A percentile compares a stretch with the other conserved stretches of the same genome.
These are phyloP conservation scores for Debaryomyces nepalensis DNA, from an alignment of 1,139 yeast genomes.

Conservation along the genomic window DNA sequence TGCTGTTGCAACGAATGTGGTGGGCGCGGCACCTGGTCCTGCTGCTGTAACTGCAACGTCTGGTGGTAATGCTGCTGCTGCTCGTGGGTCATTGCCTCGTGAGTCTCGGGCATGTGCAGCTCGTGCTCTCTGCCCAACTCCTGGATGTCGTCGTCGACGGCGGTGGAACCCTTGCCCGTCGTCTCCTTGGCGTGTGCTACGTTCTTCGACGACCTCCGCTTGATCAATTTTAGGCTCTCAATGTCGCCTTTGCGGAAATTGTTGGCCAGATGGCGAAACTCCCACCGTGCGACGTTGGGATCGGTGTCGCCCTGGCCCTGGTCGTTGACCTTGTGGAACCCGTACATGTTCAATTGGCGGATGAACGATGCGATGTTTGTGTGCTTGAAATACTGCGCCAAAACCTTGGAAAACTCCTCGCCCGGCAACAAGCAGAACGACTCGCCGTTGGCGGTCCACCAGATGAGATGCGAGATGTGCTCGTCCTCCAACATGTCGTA, in stretches of 20 bases:
- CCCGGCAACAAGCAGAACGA: constrained; percentile 50
- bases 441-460: constrained; percentile 47
- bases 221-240: constrained; percentile 59
- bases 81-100: neutral
- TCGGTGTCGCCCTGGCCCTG: constrained; percentile 32
- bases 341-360: constrained; percentile 79
- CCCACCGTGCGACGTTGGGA: constrained; percentile 49
- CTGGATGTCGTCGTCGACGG: constrained; percentile 1
- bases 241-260: constrained; percentile 69
- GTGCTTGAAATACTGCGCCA: constrained; percentile 73
- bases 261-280: constrained; percentile 69
- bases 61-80: constrained; percentile 19
- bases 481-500: constrained; percentile 66
- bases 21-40: constrained; percentile 18
- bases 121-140: neutral
- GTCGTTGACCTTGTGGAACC: constrained; percentile 71
- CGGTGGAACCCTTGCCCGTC: constrained; percentile 35
- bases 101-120: constrained; percentile 18
- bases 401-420: constrained; percentile 64
- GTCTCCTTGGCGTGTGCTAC: constrained; percentile 47
- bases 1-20: constrained; percentile 16
- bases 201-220: constrained; percentile 66
- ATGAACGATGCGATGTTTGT: constrained; percentile 81
- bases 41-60: constrained; percentile 16
- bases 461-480: constrained; percentile 49